Conservation (phyloP, 352 stramenopile species). For the Globisporangium megalacanthum region DNA sequence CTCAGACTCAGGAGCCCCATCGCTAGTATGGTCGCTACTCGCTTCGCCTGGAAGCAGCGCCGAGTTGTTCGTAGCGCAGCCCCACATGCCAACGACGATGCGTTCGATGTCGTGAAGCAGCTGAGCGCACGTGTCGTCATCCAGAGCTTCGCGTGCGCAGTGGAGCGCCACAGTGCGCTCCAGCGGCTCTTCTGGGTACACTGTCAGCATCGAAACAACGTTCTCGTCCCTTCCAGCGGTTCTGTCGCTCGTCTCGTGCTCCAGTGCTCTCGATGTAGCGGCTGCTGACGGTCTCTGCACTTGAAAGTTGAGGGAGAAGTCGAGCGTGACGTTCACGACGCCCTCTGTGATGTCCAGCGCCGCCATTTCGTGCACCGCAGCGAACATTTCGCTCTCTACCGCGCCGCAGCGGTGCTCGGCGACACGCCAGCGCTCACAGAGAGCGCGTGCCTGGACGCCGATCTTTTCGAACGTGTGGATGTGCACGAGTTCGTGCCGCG, state of each 20-base stretch:
- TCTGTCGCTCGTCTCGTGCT: constrained; percentile 1
- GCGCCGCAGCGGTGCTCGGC: constrained; percentile 26
- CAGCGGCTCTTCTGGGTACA: constrained; percentile 33
- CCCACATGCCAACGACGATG: constrained; percentile 40
- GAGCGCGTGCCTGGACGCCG: constrained; percentile 17
- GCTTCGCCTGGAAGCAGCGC: background rate
- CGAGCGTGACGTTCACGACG: constrained; percentile 55
- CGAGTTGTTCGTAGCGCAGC: constrained; percentile 22
- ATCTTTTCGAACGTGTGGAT: constrained; percentile 29
- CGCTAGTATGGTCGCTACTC: background rate
- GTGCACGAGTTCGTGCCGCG: constrained; percentile 27
- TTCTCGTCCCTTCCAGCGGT: background rate
- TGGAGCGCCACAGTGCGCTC: constrained; percentile 24
- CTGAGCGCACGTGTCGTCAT: constrained; percentile 10
- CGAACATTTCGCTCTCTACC: constrained; percentile 23
- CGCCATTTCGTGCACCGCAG: constrained; percentile 41
- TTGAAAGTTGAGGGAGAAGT: constrained; percentile 41
- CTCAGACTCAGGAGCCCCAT: background rate
- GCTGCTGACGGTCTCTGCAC: constrained; percentile 9
- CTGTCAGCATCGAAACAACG: constrained; percentile 14
- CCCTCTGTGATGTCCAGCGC: constrained; percentile 30
- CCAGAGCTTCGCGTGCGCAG: constrained; percentile 20
- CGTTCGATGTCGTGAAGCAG: constrained; percentile 16
- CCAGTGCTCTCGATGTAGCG: constrained; percentile 8
- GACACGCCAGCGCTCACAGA: constrained; percentile 22